Conservation (phyloP, 192 early-diverging fungal species). For the Irineochytrium annulatum region DNA sequence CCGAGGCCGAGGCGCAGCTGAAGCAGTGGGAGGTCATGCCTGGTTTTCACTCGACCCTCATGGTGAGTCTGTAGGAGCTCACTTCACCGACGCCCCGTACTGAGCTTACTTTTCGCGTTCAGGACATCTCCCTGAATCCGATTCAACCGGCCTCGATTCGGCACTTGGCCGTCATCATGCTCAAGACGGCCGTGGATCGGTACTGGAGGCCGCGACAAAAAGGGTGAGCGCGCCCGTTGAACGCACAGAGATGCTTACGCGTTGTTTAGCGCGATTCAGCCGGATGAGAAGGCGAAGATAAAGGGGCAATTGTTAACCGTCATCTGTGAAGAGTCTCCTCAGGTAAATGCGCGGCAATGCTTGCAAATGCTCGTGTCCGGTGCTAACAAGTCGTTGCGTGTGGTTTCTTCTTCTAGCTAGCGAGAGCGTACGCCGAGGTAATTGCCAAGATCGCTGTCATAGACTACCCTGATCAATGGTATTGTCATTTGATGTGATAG, state of each 20-base stretch:
- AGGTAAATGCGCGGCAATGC: slow-evolving; percentile 32
- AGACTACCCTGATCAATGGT: slow-evolving; percentile 88
- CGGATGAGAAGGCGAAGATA: slow-evolving; percentile 70
- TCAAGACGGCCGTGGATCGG: slow-evolving; percentile 90
- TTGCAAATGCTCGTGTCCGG: neutral
- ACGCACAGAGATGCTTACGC: slow-evolving; percentile 6
- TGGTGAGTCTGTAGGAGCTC: slow-evolving; percentile 51
- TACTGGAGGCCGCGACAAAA: slow-evolving; percentile 79
- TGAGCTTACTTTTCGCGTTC: too few species aligned
- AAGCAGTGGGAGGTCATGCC: slow-evolving; percentile 59
- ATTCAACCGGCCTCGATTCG: slow-evolving; percentile 61
- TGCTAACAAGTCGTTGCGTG: neutral
- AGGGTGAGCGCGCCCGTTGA: slow-evolving; percentile 15
- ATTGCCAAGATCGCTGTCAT: slow-evolving; percentile 77
- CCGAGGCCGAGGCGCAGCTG: slow-evolving; percentile 57
- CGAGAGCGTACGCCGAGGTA: slow-evolving; percentile 56
- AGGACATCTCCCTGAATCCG: slow-evolving; percentile 75
- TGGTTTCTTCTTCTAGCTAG: neutral
- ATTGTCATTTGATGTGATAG: neutral
- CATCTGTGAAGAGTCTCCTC: slow-evolving; percentile 66
- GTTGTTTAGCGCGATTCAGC: slow-evolving; percentile 53
- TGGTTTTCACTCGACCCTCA: slow-evolving; percentile 60
- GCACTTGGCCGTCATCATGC: slow-evolving; percentile 69
- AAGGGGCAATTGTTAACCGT: slow-evolving; percentile 57
- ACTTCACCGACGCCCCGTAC: too few species aligned